A percentile compares a stretch with the other conserved stretches of the same genome.
phyloP scores from a whole-genome alignment of 352 stramenopile genomes.

The Phytophthora cactorum region DNA sequence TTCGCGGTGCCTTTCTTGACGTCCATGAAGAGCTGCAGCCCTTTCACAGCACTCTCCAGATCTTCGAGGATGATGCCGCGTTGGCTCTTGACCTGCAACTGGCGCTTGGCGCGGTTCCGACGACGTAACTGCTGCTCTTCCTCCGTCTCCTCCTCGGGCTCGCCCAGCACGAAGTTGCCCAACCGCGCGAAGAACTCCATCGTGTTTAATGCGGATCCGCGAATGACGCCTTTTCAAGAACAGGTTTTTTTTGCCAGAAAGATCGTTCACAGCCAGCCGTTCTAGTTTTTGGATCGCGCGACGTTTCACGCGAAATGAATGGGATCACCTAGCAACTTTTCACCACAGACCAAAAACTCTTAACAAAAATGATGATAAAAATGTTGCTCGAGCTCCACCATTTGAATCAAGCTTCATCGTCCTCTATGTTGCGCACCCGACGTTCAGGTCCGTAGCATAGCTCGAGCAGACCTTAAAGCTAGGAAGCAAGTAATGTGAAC shows the following conservation, averaged over 20 bases:
- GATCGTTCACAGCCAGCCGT: not conserved
- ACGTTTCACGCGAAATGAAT: constrained; percentile 1
- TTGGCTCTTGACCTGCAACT: constrained; percentile 79
- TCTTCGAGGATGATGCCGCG: constrained; percentile 82
- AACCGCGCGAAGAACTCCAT: constrained; percentile 75
- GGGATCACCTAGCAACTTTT: constrained; percentile 3
- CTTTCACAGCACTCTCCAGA: constrained; percentile 69
- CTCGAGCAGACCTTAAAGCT: too few species aligned
- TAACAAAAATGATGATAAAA: not conserved
- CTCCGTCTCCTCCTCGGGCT: constrained; percentile 61
- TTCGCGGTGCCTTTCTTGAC: constrained; percentile 32
- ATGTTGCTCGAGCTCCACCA: not conserved
- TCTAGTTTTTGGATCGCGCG: constrained; percentile 11
- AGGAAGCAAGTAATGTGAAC: too few species aligned
- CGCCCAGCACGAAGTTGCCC: constrained; percentile 49
- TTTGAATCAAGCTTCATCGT: constrained; percentile 2
- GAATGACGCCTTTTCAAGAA: constrained; percentile 4
- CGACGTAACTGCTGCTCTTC: constrained; percentile 54
- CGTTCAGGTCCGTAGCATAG: too few species aligned
- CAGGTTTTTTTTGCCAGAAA: not conserved
- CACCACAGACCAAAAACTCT: not conserved
- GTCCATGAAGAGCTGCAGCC: constrained; percentile 60
- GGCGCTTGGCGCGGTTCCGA: constrained; percentile 58
- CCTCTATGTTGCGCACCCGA: too few species aligned
- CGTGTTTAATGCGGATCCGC: constrained; percentile 11